These are phyloP conservation scores for Didymella exigua DNA, from an alignment of 2,329 filamentous ascomycete genomes.

Conservation along the genomic window DNA sequence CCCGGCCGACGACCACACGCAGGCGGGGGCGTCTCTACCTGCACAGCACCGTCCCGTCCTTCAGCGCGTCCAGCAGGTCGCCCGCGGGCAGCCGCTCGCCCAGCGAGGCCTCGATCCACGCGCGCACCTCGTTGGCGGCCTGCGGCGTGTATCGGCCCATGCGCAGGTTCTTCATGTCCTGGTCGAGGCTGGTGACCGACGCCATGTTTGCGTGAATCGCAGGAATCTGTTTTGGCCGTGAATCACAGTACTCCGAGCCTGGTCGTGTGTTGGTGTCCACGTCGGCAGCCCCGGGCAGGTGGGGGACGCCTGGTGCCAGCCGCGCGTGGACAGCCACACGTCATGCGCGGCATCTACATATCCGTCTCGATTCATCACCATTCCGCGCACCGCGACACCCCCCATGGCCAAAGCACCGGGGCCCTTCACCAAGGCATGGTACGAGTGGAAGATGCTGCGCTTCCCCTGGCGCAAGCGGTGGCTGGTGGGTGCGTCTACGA, in stretches of 20 bases:
- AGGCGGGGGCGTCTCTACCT: no score
- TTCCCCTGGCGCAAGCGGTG: conserved; percentile 67
- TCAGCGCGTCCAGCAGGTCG: conserved; percentile 84
- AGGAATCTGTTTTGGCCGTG: not conserved
- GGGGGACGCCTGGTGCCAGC: conserved; percentile 18
- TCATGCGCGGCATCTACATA: no score
- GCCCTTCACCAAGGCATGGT: conserved; percentile 57
- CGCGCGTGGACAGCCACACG: conserved; percentile 15
- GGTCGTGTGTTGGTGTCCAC: conserved; percentile 9
- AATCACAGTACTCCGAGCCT: not conserved
- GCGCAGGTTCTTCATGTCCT: conserved; percentile 92
- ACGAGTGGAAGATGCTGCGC: conserved; percentile 65
- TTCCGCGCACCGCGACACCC: conserved; percentile 11
- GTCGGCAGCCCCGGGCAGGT: conserved; percentile 10
- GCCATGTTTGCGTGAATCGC: conserved; percentile 67
- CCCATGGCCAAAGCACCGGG: conserved; percentile 48
- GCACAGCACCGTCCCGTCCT: conserved; percentile 92
- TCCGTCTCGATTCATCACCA: no score
- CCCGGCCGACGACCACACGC: no score
- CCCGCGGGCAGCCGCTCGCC: conserved; percentile 72
- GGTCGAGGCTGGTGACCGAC: conserved; percentile 90
- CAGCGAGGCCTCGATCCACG: conserved; percentile 84
- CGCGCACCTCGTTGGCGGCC: conserved; percentile 81
- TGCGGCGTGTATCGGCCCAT: conserved; percentile 90
- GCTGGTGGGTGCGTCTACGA: conserved; percentile 60